Percentiles rank a stretch among this genome's conserved stretches.
Conservation (phyloP, 768 basidiomycete genomes). For the Jaapia argillacea region DNA sequence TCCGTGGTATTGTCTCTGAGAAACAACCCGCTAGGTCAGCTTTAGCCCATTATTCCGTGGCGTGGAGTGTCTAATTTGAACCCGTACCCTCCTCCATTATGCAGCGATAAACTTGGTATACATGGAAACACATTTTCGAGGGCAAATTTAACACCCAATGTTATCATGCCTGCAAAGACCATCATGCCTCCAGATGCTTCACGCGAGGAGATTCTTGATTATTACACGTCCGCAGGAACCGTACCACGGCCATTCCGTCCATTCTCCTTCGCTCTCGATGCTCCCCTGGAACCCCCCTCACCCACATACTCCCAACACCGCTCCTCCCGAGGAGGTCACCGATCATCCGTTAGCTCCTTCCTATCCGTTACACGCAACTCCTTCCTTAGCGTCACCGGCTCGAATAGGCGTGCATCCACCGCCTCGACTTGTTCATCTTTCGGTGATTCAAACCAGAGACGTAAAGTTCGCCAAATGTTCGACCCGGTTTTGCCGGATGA, state of each 20-base stretch:
- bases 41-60: slow-evolving; percentile 7
- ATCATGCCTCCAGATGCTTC: slow-evolving; percentile 25
- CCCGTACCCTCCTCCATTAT: background rate
- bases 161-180: slow-evolving; percentile 45
- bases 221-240: slow-evolving; percentile 31
- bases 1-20: slow-evolving; percentile 31
- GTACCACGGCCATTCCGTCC: slow-evolving; percentile 33
- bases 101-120: background rate
- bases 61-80: background rate
- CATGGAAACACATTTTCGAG: slow-evolving; percentile 28
- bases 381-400: slow-evolving; percentile 5
- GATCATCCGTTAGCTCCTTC: slow-evolving; percentile 9
- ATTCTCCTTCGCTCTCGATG: slow-evolving; percentile 27
- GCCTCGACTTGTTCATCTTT: slow-evolving; percentile 8
- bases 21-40: slow-evolving; percentile 14
- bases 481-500: slow-evolving; percentile 69
- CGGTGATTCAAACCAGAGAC: slow-evolving; percentile 13
- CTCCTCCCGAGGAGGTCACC: background rate
- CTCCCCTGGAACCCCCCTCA: slow-evolving; percentile 7
- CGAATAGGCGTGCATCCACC: slow-evolving; percentile 5
- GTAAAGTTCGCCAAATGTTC: slow-evolving; percentile 58
- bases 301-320: slow-evolving; percentile 4
- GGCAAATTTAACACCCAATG: slow-evolving; percentile 28
- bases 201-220: slow-evolving; percentile 32
- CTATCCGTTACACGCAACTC: slow-evolving; percentile 12